Evolutionary conservation across 2,329 filamentous ascomycete genomes (phyloP).

Genomic region (Aspergillus sp.): DNA sequence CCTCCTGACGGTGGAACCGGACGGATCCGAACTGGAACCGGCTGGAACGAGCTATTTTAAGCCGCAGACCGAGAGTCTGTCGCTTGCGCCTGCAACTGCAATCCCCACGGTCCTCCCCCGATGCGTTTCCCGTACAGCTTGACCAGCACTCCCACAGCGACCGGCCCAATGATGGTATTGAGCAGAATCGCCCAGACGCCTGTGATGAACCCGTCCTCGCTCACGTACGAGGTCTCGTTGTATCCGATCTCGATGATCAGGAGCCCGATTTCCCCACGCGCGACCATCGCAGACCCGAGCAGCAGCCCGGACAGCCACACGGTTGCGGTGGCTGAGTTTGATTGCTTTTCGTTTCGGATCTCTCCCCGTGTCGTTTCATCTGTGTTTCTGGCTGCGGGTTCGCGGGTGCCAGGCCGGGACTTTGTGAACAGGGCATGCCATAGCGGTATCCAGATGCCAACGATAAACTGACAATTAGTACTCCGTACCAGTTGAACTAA

Average conservation of each 20-base stretch:
- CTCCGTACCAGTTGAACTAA: background rate
- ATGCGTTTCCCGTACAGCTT: slow-evolving; percentile 22
- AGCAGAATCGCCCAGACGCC: slow-evolving; percentile 34
- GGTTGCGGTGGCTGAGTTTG: background rate
- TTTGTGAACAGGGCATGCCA: slow-evolving; percentile 8
- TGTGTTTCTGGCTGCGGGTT: background rate
- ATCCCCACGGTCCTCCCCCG: slow-evolving; percentile 27
- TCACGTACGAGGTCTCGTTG: slow-evolving; percentile 38
- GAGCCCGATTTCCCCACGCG: slow-evolving; percentile 33
- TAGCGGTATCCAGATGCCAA: slow-evolving; percentile 28
- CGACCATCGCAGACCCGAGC: slow-evolving; percentile 34
- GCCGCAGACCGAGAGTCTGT: background rate
- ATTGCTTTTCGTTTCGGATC: background rate
- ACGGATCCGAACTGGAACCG: too few relatives aligned
- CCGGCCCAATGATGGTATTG: slow-evolving; percentile 33
- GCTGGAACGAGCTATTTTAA: background rate
- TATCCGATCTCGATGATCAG: slow-evolving; percentile 34
- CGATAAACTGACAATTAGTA: slow-evolving; percentile 20
- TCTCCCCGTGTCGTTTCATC: background rate
- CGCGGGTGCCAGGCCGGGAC: background rate
- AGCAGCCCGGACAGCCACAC: slow-evolving; percentile 25
- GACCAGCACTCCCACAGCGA: slow-evolving; percentile 27
- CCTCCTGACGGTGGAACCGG: too few relatives aligned
- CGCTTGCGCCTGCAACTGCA: background rate
- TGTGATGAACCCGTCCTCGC: slow-evolving; percentile 31